Evolutionary conservation across 148 eudicot species (phyloP).

Genomic region (Cornus kousa): DNA sequence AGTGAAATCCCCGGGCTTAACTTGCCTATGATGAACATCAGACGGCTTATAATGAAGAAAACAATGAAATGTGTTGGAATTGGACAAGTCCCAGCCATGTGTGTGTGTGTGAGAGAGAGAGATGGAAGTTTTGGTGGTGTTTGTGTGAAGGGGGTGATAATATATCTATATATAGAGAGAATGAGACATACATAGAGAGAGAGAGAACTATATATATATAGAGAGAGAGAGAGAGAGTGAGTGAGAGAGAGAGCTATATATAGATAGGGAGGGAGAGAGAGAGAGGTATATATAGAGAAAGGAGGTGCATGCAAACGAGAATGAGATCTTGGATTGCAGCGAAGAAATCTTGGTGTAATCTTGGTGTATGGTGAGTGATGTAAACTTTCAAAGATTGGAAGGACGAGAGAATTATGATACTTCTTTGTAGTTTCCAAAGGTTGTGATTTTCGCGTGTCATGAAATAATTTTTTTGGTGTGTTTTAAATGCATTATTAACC

Average conservation of each 20-base stretch:
- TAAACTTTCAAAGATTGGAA: conserved; percentile 42
- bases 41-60: conserved; percentile 25
- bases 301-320: conserved; percentile 7
- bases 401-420: conserved; percentile 19
- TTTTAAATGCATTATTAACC: not conserved
- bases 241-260: not conserved
- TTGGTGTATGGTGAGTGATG: conserved; percentile 1
- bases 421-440: conserved; percentile 17
- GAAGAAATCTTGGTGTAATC: conserved; percentile 19
- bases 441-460: conserved; percentile 14
- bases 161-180: not conserved
- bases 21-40: conserved; percentile 31
- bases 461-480: not conserved
- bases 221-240: not conserved
- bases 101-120: not conserved
- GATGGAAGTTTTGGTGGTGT: not conserved
- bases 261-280: not conserved
- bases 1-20: conserved; percentile 30
- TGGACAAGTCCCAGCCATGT: conserved; percentile 32
- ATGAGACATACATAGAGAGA: not conserved
- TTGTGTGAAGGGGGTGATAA: not conserved
- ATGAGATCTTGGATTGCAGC: conserved; percentile 10
- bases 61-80: conserved; percentile 23
- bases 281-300: not conserved
- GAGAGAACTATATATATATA: not conserved